Conservation (phyloP, 2,329 filamentous ascomycete species). For the Beauveria sp. region DNA sequence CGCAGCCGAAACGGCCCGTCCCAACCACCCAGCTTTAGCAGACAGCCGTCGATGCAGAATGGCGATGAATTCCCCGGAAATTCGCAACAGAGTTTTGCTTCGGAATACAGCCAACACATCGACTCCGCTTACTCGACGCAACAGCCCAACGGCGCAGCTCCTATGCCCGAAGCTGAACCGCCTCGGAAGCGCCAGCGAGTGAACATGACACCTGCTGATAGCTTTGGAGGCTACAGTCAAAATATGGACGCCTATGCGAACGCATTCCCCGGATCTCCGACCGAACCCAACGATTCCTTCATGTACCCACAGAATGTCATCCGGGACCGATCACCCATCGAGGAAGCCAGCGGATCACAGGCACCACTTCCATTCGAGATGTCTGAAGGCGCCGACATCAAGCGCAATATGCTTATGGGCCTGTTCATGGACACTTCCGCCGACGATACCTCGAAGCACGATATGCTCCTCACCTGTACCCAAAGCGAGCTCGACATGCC, state of each 20-base stretch:
- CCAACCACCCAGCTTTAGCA: constrained; percentile 61
- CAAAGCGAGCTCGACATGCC: constrained; percentile 83
- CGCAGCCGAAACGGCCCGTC: constrained; percentile 52
- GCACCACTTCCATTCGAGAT: constrained; percentile 56
- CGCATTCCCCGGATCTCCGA: constrained; percentile 63
- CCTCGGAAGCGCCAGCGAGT: constrained; percentile 70
- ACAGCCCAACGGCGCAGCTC: constrained; percentile 26
- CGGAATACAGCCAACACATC: constrained; percentile 66
- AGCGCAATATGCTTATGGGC: constrained; percentile 72
- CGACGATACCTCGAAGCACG: constrained; percentile 65
- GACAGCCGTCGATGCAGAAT: constrained; percentile 65
- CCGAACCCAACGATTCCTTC: constrained; percentile 75
- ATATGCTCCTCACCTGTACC: constrained; percentile 67
- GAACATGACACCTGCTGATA: constrained; percentile 46
- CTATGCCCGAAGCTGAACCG: constrained; percentile 58
- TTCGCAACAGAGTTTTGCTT: constrained; percentile 77
- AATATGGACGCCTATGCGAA: constrained; percentile 36
- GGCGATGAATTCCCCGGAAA: constrained; percentile 60
- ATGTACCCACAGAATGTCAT: constrained; percentile 49
- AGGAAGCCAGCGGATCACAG: constrained; percentile 51
- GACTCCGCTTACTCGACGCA: constrained; percentile 65
- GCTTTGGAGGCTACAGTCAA: constrained; percentile 46
- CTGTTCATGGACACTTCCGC: constrained; percentile 70
- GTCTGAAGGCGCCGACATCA: constrained; percentile 63
- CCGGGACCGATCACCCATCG: constrained; percentile 33